Conservation (phyloP, 208 protist genomes). For the Trypanosoma cruzi region DNA sequence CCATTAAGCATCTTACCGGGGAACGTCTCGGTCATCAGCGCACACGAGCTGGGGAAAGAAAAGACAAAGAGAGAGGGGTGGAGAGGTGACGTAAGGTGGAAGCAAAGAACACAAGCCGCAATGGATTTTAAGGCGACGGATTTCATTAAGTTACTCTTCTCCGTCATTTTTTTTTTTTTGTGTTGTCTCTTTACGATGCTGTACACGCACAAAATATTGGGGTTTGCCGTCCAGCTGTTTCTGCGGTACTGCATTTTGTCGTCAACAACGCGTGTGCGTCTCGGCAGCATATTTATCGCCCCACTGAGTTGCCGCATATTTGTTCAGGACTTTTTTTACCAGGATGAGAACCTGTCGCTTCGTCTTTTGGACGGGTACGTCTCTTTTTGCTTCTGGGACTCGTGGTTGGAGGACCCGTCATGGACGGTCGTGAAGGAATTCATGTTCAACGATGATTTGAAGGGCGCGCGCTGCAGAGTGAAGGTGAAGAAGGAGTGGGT, state of each 20-base stretch:
- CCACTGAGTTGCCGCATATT: constrained; percentile 72
- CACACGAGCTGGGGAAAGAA: not conserved
- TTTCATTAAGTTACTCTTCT: constrained; percentile 78
- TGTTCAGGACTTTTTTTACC: constrained; percentile 73
- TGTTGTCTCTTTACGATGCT: constrained; percentile 69
- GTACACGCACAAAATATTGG: constrained; percentile 56
- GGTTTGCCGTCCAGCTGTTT: constrained; percentile 44
- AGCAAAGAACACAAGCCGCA: not conserved
- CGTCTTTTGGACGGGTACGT: constrained; percentile 85
- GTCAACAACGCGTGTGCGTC: constrained; percentile 46
- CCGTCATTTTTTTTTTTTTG: constrained; percentile 61
- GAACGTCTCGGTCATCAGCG: no score
- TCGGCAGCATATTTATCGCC: constrained; percentile 60
- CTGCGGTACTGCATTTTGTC: constrained; percentile 69
- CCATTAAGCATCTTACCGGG: no score
- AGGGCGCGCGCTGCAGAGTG: constrained; percentile 73
- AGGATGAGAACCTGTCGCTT: constrained; percentile 83
- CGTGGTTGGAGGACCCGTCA: constrained; percentile 46
- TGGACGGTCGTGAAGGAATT: constrained; percentile 78
- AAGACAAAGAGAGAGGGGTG: not conserved
- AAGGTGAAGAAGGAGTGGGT: constrained; percentile 44
- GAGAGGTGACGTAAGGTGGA: no score
- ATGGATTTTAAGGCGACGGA: constrained; percentile 36
- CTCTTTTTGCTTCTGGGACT: constrained; percentile 76
- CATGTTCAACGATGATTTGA: constrained; percentile 68